Evolutionary conservation across 768 basidiomycete genomes (phyloP).

Genomic region (Ramaria sp.): DNA sequence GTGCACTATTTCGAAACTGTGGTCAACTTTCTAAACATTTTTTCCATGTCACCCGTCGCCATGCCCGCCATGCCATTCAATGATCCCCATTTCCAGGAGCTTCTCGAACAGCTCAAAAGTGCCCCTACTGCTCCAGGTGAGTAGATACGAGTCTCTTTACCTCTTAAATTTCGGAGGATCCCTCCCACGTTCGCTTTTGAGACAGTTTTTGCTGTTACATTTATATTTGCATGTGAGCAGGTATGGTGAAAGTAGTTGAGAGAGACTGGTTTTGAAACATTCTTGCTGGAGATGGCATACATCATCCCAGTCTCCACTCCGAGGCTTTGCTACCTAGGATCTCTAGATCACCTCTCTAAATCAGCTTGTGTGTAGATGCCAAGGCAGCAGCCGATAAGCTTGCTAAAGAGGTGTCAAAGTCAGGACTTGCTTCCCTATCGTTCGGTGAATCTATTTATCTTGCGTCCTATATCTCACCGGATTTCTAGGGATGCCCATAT

Average conservation of each 20-base stretch:
- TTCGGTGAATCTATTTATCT: slow-evolving; percentile 22
- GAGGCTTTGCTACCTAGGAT: too few relatives aligned
- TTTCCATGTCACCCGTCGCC: slow-evolving; percentile 43
- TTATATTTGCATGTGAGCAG: not conserved
- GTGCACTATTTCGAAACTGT: too few relatives aligned
- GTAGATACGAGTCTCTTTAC: slow-evolving; percentile 10
- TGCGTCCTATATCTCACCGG: not conserved
- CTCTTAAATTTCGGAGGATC: not conserved
- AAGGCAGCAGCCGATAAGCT: slow-evolving; percentile 76
- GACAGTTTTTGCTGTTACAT: not conserved
- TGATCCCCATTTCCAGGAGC: slow-evolving; percentile 4
- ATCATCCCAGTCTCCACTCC: not conserved
- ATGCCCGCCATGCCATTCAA: slow-evolving; percentile 22
- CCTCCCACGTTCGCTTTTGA: not conserved
- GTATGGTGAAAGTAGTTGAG: not conserved
- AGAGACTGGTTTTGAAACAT: not conserved
- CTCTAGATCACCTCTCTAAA: slow-evolving; percentile 4
- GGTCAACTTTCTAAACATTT: too few relatives aligned
- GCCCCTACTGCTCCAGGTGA: slow-evolving; percentile 56
- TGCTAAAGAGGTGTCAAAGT: slow-evolving; percentile 58
- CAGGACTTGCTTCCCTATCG: slow-evolving; percentile 53
- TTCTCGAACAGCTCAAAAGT: slow-evolving; percentile 36
- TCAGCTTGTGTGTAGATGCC: slow-evolving; percentile 43
- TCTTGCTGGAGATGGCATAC: not conserved
- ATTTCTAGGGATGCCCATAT: slow-evolving; percentile 46